Conservation (phyloP, 176 grass and related monocot genomes). For the Zizania latifolia region DNA sequence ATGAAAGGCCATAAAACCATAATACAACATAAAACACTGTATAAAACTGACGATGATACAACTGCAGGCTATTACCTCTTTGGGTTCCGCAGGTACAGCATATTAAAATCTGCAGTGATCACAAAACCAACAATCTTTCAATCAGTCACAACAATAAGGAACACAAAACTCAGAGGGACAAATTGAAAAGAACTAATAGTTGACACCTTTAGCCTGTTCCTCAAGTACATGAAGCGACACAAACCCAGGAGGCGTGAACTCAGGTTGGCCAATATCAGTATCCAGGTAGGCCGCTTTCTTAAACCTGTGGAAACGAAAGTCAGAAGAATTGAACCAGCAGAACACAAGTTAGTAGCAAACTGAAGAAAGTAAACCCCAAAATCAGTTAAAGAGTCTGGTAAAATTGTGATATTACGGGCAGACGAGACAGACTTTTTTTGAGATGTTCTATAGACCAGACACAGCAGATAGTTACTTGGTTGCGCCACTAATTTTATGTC, state of each 20-base stretch:
- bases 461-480: too few relatives aligned
- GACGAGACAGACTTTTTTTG: too few relatives aligned
- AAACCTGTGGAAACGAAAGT: slow-evolving; percentile 40
- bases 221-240: slow-evolving; percentile 70
- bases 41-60: neutral
- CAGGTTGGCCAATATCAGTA: slow-evolving; percentile 80
- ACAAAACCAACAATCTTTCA: slow-evolving; percentile 5
- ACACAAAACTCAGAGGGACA: neutral
- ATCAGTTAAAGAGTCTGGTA: neutral
- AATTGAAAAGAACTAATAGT: neutral
- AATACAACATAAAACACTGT: neutral
- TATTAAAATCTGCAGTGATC: slow-evolving; percentile 50
- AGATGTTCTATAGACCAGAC: too few relatives aligned
- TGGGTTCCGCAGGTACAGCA: slow-evolving; percentile 55
- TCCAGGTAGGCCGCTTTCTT: slow-evolving; percentile 63
- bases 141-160: neutral
- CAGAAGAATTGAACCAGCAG: neutral
- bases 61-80: slow-evolving; percentile 40
- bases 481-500: too few relatives aligned
- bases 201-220: slow-evolving; percentile 44
- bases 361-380: neutral
- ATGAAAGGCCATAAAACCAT: neutral
- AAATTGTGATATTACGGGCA: neutral
- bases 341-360: neutral
- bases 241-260: slow-evolving; percentile 64